These are phyloP conservation scores for Setaria viridis DNA, from an alignment of 202 grass and related monocot genomes.

Conservation along the genomic window DNA sequence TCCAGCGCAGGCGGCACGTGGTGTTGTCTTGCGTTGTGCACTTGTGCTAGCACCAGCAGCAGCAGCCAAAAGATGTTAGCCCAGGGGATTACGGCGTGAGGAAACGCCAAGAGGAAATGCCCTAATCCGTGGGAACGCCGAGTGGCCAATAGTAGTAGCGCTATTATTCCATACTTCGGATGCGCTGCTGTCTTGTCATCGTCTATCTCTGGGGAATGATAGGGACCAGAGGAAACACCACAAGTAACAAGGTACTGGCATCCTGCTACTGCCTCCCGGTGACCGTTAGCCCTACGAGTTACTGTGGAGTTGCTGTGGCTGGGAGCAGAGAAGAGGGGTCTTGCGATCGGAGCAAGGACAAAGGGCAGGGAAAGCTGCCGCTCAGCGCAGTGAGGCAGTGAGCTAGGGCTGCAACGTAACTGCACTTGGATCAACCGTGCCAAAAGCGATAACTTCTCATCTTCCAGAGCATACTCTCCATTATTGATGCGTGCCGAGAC, in stretches of 20 bases:
- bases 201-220: not conserved
- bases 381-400: not conserved
- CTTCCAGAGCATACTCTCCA: too few species aligned
- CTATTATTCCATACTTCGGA: not conserved
- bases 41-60: not conserved
- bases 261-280: not conserved
- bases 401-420: not conserved
- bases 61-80: not conserved
- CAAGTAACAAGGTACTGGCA: too few species aligned
- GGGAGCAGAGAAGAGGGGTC: too few species aligned
- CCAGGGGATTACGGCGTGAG: not conserved
- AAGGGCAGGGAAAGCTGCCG: too few species aligned
- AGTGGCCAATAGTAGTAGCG: not conserved
- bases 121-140: not conserved
- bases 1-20: conserved; percentile 31
- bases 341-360: too few species aligned
- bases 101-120: not conserved
- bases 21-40: not conserved
- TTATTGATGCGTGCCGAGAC: not conserved
- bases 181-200: conserved; percentile 26
- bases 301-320: too few species aligned
- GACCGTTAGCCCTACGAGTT: conserved; percentile 37
- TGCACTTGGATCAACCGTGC: not conserved
- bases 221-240: not conserved
- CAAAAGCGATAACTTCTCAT: not conserved